These are phyloP conservation scores for Trichoderma sp. DNA, from an alignment of 2,329 filamentous ascomycete genomes.

Conservation along the genomic window DNA sequence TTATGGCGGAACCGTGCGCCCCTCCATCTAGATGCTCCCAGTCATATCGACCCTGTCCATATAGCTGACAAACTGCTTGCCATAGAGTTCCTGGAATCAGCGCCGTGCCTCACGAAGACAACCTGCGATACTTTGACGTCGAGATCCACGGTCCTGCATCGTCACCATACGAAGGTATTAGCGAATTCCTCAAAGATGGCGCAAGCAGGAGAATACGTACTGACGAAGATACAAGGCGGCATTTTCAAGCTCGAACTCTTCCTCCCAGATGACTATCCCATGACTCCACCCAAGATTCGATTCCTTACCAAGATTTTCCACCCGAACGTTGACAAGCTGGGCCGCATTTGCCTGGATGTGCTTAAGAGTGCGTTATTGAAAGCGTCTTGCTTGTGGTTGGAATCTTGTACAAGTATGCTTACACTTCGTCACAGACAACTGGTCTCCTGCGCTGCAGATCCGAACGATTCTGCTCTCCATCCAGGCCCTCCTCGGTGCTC, in stretches of 20 bases:
- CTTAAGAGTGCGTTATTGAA: constrained; percentile 71
- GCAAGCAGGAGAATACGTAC: background rate
- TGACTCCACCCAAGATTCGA: constrained; percentile 97
- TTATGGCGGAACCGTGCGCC: constrained; percentile 91
- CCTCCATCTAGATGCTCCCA: constrained; percentile 14
- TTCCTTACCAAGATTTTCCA: constrained; percentile 99
- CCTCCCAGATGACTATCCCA: constrained; percentile 96
- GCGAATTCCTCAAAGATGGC: background rate
- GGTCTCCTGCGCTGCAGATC: constrained; percentile 97
- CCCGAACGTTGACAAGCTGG: constrained; percentile 96
- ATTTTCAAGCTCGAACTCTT: constrained; percentile 97
- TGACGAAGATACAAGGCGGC: constrained; percentile 50
- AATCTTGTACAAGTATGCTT: background rate
- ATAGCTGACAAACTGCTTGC: constrained; percentile 23
- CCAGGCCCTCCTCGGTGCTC: constrained; percentile 90
- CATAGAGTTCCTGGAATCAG: constrained; percentile 90
- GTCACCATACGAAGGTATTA: constrained; percentile 90
- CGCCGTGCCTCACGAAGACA: constrained; percentile 93
- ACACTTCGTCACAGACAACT: constrained; percentile 69
- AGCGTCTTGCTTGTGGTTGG: background rate
- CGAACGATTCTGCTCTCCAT: constrained; percentile 98
- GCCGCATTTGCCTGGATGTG: constrained; percentile 94
- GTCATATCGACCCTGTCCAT: constrained; percentile 10
- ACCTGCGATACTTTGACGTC: constrained; percentile 97
- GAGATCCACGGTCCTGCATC: constrained; percentile 89